Base-by-base conservation (phyloP, 257 asterid species). In the Penstemon barbatus region DNA sequence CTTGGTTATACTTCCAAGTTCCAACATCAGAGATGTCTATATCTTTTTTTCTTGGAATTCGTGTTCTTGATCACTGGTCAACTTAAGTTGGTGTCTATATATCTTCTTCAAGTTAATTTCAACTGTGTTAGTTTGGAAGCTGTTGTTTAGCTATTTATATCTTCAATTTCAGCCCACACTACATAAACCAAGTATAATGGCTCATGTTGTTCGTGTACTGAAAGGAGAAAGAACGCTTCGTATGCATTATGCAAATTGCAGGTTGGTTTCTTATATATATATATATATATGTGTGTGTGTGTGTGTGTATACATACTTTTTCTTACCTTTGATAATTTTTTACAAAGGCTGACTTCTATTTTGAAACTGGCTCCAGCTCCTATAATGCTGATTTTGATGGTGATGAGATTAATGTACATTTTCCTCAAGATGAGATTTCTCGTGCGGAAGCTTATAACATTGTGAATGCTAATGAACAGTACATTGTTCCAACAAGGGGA, bases 181-280 rank as follows among this genome's bases (percentile, higher is more conserved):
- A 67, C 99, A 94, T 90, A 94, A 94, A 84, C 97, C 99, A 61
- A 94, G 99, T 76, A 91, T 94, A 84, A 94, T 94, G 99, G 99
- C 99, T 60, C 99, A 94, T 75, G 84, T 87, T 7, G 99, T 94
- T 74, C 97, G 99, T 65, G 96, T 94, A 44, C 79, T 94, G 72
- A 87, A 91, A 75, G 99, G 99, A 65, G 99, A 94, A 78, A 94
- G 85, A 83, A 91, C 99, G 4, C 95, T 94, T 66, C 92, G 99
- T 66, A 91, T 94, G 99, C 99, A 94, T 84, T 94, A 94, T 75
- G 99, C 99, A 66, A 94, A 94, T 84, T 94, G 99, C 99, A 94
- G 99, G 99, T 94, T 80, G 43, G 85, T 61, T 42, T 57, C 61
- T 37, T 63, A 15, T 46, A 41, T 57, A 40, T 63, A 18, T 58